These are phyloP conservation scores for Aspergillus sp. DNA, from an alignment of 2,329 filamentous ascomycete genomes.

Conservation along the genomic window DNA sequence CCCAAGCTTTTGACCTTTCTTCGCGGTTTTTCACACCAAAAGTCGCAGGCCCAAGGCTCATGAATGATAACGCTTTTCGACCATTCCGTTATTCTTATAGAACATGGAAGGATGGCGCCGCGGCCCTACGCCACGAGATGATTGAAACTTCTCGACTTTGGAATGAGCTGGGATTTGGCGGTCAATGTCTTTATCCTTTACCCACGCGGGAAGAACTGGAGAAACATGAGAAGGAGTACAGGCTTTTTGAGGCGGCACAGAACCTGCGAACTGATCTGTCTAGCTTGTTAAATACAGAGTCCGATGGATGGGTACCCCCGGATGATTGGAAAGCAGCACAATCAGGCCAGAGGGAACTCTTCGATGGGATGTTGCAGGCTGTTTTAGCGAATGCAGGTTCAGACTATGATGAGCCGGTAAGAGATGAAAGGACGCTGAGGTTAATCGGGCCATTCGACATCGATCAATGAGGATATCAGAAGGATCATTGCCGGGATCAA, in stretches of 20 bases:
- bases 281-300: slow-evolving; percentile 30
- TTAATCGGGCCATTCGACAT: slow-evolving; percentile 39
- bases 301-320: slow-evolving; percentile 37
- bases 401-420: slow-evolving; percentile 36
- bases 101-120: slow-evolving; percentile 43
- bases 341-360: slow-evolving; percentile 29
- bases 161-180: slow-evolving; percentile 39
- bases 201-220: slow-evolving; percentile 26
- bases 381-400: slow-evolving; percentile 27
- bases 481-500: background rate
- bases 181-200: slow-evolving; percentile 32
- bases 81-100: slow-evolving; percentile 43
- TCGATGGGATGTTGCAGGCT: slow-evolving; percentile 31
- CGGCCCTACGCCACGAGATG: slow-evolving; percentile 42
- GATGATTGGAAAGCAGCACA: slow-evolving; percentile 35
- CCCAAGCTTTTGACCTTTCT: slow-evolving; percentile 34
- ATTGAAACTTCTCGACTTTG: slow-evolving; percentile 39
- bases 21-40: slow-evolving; percentile 31
- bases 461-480: background rate
- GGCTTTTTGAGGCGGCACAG: slow-evolving; percentile 33
- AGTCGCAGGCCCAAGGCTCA: slow-evolving; percentile 30
- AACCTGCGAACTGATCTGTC: slow-evolving; percentile 29
- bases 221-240: slow-evolving; percentile 32
- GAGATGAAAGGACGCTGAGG: slow-evolving; percentile 30
- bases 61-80: slow-evolving; percentile 38